Evolutionary conservation across 139 green algal genomes (phyloP), one percentile per base, ranked within the genome.

Genomic region (Zygnema cylindricum): DNA sequence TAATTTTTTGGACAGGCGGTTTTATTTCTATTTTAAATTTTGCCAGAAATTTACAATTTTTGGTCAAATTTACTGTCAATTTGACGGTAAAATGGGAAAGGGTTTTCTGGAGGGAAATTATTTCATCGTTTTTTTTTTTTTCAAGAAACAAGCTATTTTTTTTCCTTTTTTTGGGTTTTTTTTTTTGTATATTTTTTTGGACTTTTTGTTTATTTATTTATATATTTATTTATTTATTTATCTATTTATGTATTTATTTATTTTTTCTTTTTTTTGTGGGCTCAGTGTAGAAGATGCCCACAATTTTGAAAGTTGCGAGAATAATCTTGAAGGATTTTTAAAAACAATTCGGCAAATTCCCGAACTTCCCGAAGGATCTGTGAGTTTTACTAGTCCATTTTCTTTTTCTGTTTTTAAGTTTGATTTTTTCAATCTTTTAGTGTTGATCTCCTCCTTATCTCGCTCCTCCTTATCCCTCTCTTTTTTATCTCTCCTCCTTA

Each of bases 251-350:
- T 73, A 30, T 73, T 25, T 38, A 76, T 83, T 1, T 73, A 43
- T 23, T 73, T 73, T 25, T 73, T 35, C 30, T 25, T 73, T 25
- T 73, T 30, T 73, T 25, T 73, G 57, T 73, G 57, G 30, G 21
- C 32, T 36, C 55, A 87, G 81, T 38, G 81, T 87, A 54, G 81
- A 87, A 41, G 81, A 87, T 69, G 86, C 86, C 1, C 38, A 79
- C 23, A 78, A 90, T 32, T 69, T 79, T n/a, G 82, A 79, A 38
- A 89, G 77, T 36, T 88, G 77, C 86, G 81, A 90, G 25, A 43
- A 78, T 33, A 90, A 90, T 33, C 49, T 88, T 23, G 43, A 77
- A 1, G 81, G 81, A 36, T 77, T 90, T 35, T 55, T 90, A 41
- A 41, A 43, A 40, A 89, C 86, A 21, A 79, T 90, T 81, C 32